These are phyloP conservation scores for Clavispora phyllophila DNA, from an alignment of 805 yeast species.

Conservation along the genomic window DNA sequence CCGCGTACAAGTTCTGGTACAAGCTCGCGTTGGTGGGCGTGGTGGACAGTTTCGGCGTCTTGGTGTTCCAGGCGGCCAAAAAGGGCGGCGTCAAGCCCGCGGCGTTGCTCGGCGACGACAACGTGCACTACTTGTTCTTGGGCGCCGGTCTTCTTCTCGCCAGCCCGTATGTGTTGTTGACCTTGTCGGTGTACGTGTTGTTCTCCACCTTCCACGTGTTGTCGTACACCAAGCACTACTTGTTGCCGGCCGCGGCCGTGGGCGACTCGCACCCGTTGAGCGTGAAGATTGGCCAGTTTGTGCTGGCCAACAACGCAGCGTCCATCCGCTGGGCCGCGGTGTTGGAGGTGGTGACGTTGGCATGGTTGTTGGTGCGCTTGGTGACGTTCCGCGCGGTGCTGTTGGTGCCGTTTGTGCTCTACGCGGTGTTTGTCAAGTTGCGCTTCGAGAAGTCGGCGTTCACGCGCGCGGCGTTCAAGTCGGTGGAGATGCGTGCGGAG, in stretches of 20 bases:
- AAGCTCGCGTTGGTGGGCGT: constrained; percentile 58
- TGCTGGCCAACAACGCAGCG: constrained; percentile 30
- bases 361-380: constrained; percentile 45
- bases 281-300: constrained; percentile 37
- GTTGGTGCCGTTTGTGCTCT: constrained; percentile 51
- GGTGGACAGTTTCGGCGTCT: constrained; percentile 69
- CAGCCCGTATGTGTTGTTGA: constrained; percentile 54
- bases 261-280: constrained; percentile 22
- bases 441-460: constrained; percentile 73
- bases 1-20: constrained; percentile 41
- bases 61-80: constrained; percentile 51
- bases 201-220: constrained; percentile 81
- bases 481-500: constrained; percentile 53
- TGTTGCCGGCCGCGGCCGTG: constrained; percentile 59
- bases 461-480: constrained; percentile 64
- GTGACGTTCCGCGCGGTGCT: constrained; percentile 60
- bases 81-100: constrained; percentile 22
- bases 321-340: constrained; percentile 37
- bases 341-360: constrained; percentile 40
- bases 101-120: constrained; percentile 46
- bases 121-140: constrained; percentile 64
- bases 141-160: constrained; percentile 45
- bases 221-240: constrained; percentile 57
- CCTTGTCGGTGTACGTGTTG: constrained; percentile 68
- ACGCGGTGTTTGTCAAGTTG: constrained; percentile 62